Percentiles rank a stretch among this genome's conserved stretches.
Evolutionary conservation across 2,329 filamentous ascomycete species (phyloP).

Genomic region (Aspergillus novoparasiticus): DNA sequence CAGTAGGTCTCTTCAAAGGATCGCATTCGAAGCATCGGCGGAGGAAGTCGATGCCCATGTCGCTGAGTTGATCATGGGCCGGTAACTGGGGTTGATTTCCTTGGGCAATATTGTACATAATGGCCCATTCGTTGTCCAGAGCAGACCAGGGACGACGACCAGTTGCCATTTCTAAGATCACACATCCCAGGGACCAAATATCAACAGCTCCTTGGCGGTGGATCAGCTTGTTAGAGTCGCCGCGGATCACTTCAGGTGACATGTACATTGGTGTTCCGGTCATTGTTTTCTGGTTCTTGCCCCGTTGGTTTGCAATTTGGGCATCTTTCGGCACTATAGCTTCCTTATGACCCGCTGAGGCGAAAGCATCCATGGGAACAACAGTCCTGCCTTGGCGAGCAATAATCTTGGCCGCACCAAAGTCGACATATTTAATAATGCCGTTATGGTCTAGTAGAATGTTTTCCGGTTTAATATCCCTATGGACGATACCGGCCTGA

Average conservation of each 20-base stretch:
- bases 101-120: constrained; percentile 99
- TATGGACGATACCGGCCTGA: constrained; percentile 87
- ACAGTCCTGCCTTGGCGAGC: constrained; percentile 89
- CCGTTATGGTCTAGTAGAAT: constrained; percentile 96
- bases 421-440: constrained; percentile 98
- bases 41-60: constrained; percentile 83
- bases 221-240: constrained; percentile 70
- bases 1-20: constrained; percentile 74
- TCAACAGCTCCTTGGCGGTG: constrained; percentile 86
- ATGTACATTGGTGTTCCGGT: constrained; percentile 99
- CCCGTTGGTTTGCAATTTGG: constrained; percentile 32
- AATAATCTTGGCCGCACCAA: constrained; percentile 96
- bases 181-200: constrained; percentile 95
- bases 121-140: constrained; percentile 98
- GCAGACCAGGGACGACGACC: constrained; percentile 92
- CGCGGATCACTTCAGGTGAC: constrained; percentile 98
- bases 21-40: constrained; percentile 84
- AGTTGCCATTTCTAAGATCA: constrained; percentile 96
- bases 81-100: constrained; percentile 90
- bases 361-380: constrained; percentile 62
- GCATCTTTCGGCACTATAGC: constrained; percentile 32
- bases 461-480: constrained; percentile 98
- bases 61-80: constrained; percentile 77
- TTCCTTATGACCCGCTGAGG: constrained; percentile 46
- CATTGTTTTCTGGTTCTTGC: constrained; percentile 79